These are phyloP conservation scores for Nothopassalora personata DNA, from an alignment of 2,329 filamentous ascomycete genomes.

Conservation along the genomic window DNA sequence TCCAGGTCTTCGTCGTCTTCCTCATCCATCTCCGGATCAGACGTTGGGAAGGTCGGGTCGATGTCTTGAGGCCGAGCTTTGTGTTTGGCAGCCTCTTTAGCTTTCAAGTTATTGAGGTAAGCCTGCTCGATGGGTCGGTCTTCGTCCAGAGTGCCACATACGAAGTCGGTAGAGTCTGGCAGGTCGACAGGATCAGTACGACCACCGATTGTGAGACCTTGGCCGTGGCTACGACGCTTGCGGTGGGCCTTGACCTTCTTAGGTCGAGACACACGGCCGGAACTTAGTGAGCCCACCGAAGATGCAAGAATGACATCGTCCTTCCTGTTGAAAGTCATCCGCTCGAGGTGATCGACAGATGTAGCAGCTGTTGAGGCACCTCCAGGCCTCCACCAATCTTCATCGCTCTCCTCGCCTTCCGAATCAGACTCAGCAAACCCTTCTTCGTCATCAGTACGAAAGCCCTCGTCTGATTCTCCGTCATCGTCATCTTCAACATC, in stretches of 20 bases:
- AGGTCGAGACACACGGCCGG: conserved; percentile 18
- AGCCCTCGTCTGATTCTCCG: conserved; percentile 55
- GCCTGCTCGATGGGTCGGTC: conserved; percentile 91
- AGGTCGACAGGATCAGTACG: conserved; percentile 57
- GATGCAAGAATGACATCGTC: conserved; percentile 49
- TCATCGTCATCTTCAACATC: conserved; percentile 59
- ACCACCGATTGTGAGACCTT: conserved; percentile 36
- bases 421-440: conserved; percentile 67
- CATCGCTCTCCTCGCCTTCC: conserved; percentile 61
- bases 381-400: conserved; percentile 63
- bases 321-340: conserved; percentile 39
- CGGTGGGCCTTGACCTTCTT: conserved; percentile 11
- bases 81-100: conserved; percentile 74
- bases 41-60: conserved; percentile 93
- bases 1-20: conserved; percentile 63
- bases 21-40: conserved; percentile 79
- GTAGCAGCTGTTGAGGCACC: conserved; percentile 49
- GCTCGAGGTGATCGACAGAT: conserved; percentile 48
- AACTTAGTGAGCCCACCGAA: conserved; percentile 49
- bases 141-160: conserved; percentile 96
- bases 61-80: conserved; percentile 89
- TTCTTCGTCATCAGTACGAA: conserved; percentile 74
- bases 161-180: conserved; percentile 96
- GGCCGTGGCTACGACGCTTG: conserved; percentile 20
- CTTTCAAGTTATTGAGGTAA: conserved; percentile 78